phyloP scores from a whole-genome alignment of 768 basidiomycete species.

The Panus rudis region DNA sequence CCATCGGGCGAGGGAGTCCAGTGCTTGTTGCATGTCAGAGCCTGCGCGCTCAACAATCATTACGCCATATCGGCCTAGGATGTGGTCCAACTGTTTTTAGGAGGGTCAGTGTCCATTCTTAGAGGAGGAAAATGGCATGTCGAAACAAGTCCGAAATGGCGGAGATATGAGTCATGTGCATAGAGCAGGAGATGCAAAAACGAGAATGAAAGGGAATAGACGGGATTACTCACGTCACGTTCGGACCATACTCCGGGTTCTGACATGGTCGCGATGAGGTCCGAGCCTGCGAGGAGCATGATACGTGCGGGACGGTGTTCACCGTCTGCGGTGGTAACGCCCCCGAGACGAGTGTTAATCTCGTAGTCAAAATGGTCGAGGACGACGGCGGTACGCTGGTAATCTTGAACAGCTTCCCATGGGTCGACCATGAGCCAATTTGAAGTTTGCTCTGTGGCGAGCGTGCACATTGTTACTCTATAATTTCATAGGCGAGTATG shows the following conservation, averaged over 20 bases:
- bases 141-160: background rate
- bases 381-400: constrained; percentile 94
- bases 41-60: constrained; percentile 95
- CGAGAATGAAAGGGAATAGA: constrained; percentile 1
- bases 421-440: constrained; percentile 96
- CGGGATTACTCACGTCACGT: constrained; percentile 66
- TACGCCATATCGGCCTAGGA: constrained; percentile 89
- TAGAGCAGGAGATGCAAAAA: background rate
- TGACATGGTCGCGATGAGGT: constrained; percentile 95
- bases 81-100: constrained; percentile 93
- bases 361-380: constrained; percentile 96
- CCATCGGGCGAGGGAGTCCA: constrained; percentile 67
- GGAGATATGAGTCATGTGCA: constrained; percentile 8
- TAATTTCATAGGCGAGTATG: no score
- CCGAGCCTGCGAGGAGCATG: constrained; percentile 96
- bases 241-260: constrained; percentile 98
- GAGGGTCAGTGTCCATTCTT: no score
- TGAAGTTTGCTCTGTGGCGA: constrained; percentile 85
- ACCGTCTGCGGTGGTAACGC: constrained; percentile 66
- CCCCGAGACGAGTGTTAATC: constrained; percentile 81
- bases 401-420: constrained; percentile 94
- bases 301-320: constrained; percentile 72
- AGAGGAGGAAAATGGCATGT: background rate
- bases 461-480: constrained; percentile 82
- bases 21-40: constrained; percentile 82